phyloP scores from a whole-genome alignment of 768 basidiomycete species.

The Pleurotus sapidus region DNA sequence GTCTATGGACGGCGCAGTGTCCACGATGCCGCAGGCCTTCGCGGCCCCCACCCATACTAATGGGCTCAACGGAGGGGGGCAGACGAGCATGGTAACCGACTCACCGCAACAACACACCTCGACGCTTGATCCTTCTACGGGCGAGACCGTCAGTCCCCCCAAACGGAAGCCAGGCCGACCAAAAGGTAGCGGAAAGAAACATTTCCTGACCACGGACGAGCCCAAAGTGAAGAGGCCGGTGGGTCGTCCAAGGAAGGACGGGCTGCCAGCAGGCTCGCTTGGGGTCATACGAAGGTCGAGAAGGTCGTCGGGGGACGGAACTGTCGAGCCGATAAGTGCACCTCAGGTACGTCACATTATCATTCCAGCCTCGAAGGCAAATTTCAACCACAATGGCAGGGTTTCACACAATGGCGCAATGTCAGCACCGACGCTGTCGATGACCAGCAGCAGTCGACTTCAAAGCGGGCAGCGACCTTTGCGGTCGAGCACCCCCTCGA shows the following conservation, averaged over 20 bases:
- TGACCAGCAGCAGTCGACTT: not conserved
- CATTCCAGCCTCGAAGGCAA: not conserved
- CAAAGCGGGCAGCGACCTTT: conserved; percentile 11
- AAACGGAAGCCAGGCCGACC: conserved; percentile 78
- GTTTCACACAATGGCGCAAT: conserved; percentile 1
- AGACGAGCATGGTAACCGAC: not conserved
- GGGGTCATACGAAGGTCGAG: conserved; percentile 26
- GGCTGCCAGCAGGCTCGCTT: conserved; percentile 74
- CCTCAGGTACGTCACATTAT: not conserved
- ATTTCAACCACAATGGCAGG: not conserved
- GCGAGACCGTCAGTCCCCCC: conserved; percentile 13
- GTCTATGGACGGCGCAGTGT: conserved; percentile 8
- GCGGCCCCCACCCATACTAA: not conserved
- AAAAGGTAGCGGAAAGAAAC: conserved; percentile 79
- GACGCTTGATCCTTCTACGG: not conserved
- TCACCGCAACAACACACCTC: not conserved
- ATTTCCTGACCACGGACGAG: conserved; percentile 33
- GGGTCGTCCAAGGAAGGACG: conserved; percentile 79
- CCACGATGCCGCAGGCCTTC: not conserved
- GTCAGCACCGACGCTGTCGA: not conserved
- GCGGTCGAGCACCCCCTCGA: conserved; percentile 54
- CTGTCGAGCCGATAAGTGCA: not conserved
- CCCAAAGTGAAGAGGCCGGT: conserved; percentile 75
- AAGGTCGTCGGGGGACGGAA: not conserved
- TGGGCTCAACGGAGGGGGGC: not conserved